These are phyloP conservation scores for Linnemannia zychae DNA, from an alignment of 192 early-diverging fungal genomes.

Conservation along the genomic window DNA sequence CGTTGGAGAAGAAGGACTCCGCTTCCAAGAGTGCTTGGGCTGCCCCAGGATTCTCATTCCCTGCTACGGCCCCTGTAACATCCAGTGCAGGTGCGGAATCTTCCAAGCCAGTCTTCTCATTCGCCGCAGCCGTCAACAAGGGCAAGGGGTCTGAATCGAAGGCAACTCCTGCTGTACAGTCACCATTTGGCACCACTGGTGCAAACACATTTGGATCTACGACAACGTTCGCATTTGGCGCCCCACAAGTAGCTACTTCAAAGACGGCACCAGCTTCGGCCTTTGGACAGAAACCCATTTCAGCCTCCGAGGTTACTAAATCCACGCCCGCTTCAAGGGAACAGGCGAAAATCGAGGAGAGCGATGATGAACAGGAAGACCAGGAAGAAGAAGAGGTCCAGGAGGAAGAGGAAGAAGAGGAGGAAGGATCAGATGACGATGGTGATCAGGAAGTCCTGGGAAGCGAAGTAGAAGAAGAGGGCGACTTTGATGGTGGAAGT, in stretches of 20 bases:
- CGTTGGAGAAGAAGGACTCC: background rate
- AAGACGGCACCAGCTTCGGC: background rate
- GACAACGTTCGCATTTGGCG: constrained; percentile 34
- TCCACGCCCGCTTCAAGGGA: background rate
- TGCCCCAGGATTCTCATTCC: constrained; percentile 41
- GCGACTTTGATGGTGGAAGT: background rate
- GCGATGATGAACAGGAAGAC: constrained; percentile 11
- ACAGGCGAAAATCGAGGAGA: background rate
- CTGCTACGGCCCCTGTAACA: constrained; percentile 1
- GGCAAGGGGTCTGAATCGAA: constrained; percentile 15
- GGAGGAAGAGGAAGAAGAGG: background rate
- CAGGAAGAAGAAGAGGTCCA: constrained; percentile 2
- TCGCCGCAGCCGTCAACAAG: constrained; percentile 21
- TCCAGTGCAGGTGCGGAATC: background rate
- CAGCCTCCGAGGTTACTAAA: background rate
- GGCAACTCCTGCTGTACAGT: background rate
- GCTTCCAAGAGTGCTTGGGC: constrained; percentile 26
- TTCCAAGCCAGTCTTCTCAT: constrained; percentile 20
- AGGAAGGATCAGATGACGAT: background rate
- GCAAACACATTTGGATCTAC: constrained; percentile 45
- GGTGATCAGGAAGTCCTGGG: background rate
- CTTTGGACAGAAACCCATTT: background rate
- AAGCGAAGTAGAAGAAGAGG: background rate
- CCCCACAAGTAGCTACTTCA: background rate
- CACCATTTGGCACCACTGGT: constrained; percentile 19